Percentiles rank a stretch among this genome's conserved stretches.
Conservation (phyloP, 2,329 filamentous ascomycete genomes). For the Cladosporium sp. region DNA sequence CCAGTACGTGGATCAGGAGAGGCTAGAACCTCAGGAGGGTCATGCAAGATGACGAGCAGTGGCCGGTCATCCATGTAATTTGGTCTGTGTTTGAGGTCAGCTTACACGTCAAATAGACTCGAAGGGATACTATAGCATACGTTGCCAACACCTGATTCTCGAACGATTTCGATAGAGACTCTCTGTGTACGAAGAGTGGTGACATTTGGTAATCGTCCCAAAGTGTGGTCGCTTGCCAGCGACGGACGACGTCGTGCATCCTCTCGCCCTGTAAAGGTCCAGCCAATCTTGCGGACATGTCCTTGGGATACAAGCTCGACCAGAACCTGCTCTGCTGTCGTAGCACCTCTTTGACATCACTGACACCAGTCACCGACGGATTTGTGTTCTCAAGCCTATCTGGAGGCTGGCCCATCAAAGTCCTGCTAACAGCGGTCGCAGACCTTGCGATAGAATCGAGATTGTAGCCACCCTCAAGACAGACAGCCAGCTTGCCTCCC, state of each 20-base stretch:
- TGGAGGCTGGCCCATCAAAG: slow-evolving; percentile 92
- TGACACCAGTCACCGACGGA: slow-evolving; percentile 50
- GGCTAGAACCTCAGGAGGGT: slow-evolving; percentile 52
- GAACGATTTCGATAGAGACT: slow-evolving; percentile 34
- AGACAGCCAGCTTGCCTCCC: slow-evolving; percentile 83
- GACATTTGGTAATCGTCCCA: slow-evolving; percentile 73
- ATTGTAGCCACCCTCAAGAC: slow-evolving; percentile 94
- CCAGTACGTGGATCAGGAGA: slow-evolving; percentile 54
- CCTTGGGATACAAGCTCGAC: slow-evolving; percentile 77
- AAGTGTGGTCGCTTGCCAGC: slow-evolving; percentile 68
- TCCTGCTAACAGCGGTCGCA: slow-evolving; percentile 83
- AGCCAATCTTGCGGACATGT: slow-evolving; percentile 31
- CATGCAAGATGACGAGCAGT: slow-evolving; percentile 79
- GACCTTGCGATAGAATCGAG: slow-evolving; percentile 88
- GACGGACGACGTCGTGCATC: slow-evolving; percentile 75
- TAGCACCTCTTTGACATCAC: slow-evolving; percentile 55
- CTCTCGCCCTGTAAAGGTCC: slow-evolving; percentile 50
- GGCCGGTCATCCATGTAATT: slow-evolving; percentile 63
- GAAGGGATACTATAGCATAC: slow-evolving; percentile 13
- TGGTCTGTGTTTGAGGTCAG: slow-evolving; percentile 43
- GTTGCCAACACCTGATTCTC: slow-evolving; percentile 30
- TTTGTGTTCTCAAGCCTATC: slow-evolving; percentile 49
- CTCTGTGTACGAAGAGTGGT: slow-evolving; percentile 72
- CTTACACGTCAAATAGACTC: background rate
- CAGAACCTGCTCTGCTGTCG: slow-evolving; percentile 66